phyloP scores from a whole-genome alignment of 2,329 filamentous ascomycete genomes.

The Verticillium albo-atrum region DNA sequence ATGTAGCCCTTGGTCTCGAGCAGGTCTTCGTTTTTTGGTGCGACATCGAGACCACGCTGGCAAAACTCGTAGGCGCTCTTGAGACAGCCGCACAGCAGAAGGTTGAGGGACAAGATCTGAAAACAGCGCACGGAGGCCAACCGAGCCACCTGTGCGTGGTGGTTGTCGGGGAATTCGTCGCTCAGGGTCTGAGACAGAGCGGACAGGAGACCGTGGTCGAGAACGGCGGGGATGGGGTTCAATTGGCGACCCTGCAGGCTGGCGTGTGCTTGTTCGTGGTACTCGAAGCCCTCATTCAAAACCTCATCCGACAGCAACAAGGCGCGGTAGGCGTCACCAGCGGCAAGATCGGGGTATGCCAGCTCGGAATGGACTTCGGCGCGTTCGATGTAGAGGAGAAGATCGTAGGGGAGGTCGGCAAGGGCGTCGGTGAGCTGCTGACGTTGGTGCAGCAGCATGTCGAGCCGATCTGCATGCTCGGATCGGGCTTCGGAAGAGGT shows the following conservation, averaged over 20 bases:
- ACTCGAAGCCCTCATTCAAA: conserved; percentile 74
- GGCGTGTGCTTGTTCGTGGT: conserved; percentile 63
- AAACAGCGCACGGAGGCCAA: conserved; percentile 53
- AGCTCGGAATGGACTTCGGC: conserved; percentile 68
- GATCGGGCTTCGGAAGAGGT: conserved; percentile 5
- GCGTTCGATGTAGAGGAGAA: conserved; percentile 63
- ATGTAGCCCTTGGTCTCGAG: conserved; percentile 50
- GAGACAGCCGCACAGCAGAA: conserved; percentile 63
- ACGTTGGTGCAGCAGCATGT: conserved; percentile 48
- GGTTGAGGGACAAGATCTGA: conserved; percentile 52
- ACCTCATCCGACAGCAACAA: conserved; percentile 83
- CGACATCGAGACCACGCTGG: conserved; percentile 52
- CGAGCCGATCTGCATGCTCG: conserved; percentile 16
- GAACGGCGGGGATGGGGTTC: conserved; percentile 36
- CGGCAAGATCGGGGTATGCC: conserved; percentile 84
- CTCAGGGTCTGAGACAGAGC: conserved; percentile 26
- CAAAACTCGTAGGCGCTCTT: conserved; percentile 65
- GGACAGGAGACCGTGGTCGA: conserved; percentile 37
- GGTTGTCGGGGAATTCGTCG: conserved; percentile 26
- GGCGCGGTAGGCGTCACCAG: conserved; percentile 85
- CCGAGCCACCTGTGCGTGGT: conserved; percentile 35
- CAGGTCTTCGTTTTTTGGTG: conserved; percentile 52
- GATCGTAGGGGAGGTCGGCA: conserved; percentile 50
- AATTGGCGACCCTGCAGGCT: conserved; percentile 37
- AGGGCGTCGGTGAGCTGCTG: conserved; percentile 53